Conservation (phyloP, 768 basidiomycete species). For the Psilocybe cubensis region DNA sequence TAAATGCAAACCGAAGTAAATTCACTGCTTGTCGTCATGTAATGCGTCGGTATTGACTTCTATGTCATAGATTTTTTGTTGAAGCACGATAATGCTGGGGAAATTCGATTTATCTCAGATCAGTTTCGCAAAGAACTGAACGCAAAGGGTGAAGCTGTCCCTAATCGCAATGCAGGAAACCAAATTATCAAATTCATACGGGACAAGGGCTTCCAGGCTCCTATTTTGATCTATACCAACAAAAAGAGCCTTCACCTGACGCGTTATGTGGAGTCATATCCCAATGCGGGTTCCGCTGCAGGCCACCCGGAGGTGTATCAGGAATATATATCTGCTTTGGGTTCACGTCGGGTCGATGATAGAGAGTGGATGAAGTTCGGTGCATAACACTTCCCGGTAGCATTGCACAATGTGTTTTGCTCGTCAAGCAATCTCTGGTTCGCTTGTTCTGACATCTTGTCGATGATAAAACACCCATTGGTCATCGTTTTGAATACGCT, state of each 20-base stretch:
- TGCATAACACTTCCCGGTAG: background rate
- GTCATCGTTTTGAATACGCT: too few species aligned
- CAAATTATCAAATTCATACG: constrained; percentile 14
- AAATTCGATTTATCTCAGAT: constrained; percentile 26
- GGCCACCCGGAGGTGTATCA: constrained; percentile 6
- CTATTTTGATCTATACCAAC: constrained; percentile 13
- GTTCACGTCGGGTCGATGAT: background rate
- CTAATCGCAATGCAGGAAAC: constrained; percentile 11
- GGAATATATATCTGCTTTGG: background rate
- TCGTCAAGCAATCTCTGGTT: too few species aligned
- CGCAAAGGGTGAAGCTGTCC: background rate
- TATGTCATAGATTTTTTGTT: background rate
- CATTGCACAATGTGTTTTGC: background rate
- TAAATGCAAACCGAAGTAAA: constrained; percentile 27
- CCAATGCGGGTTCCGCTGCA: constrained; percentile 7
- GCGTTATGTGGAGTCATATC: constrained; percentile 13
- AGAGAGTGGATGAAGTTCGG: background rate
- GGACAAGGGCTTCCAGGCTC: background rate
- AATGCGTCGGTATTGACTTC: background rate
- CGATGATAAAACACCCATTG: too few species aligned
- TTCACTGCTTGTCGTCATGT: background rate
- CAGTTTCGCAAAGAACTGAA: constrained; percentile 21
- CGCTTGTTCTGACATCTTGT: too few species aligned
- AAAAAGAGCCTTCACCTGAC: constrained; percentile 11
- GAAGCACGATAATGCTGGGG: background rate